These are phyloP conservation scores for Hypoxylon lenormandii DNA, from an alignment of 495 filamentous ascomycete species.

Conservation along the genomic window DNA sequence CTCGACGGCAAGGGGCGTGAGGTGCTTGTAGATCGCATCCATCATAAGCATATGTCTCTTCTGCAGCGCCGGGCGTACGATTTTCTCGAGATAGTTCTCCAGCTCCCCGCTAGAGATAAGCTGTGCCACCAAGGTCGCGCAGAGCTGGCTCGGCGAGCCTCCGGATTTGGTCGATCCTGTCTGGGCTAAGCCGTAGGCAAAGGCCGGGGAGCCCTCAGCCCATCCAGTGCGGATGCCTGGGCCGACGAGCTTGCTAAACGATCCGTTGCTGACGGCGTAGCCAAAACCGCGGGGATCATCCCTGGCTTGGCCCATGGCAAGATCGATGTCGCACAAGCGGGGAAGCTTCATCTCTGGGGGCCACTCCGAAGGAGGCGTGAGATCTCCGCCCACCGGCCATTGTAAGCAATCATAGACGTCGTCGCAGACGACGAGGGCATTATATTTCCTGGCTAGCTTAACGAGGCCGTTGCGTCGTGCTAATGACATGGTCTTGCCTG, in stretches of 20 bases:
- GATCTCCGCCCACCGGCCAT: constrained; percentile 63
- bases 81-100: no score
- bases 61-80: no score
- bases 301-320: constrained; percentile 71
- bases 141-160: no score
- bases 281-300: constrained; percentile 71
- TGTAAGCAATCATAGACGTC: constrained; percentile 86
- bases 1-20: no score
- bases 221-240: constrained; percentile 80
- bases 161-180: no score
- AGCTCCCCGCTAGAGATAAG: no score
- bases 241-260: constrained; percentile 79
- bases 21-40: no score
- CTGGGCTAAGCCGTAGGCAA: constrained; percentile 66
- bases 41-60: no score
- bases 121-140: no score
- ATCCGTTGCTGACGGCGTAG: constrained; percentile 77
- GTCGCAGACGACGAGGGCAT: constrained; percentile 77
- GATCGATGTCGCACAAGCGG: constrained; percentile 78
- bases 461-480: constrained; percentile 69
- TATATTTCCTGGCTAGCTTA: constrained; percentile 72
- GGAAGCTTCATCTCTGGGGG: constrained; percentile 57
- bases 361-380: constrained; percentile 51
- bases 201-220: constrained; percentile 74
- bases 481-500: constrained; percentile 74